phyloP scores from a whole-genome alignment of 495 filamentous ascomycete genomes.

The Haplographium delicatum region DNA sequence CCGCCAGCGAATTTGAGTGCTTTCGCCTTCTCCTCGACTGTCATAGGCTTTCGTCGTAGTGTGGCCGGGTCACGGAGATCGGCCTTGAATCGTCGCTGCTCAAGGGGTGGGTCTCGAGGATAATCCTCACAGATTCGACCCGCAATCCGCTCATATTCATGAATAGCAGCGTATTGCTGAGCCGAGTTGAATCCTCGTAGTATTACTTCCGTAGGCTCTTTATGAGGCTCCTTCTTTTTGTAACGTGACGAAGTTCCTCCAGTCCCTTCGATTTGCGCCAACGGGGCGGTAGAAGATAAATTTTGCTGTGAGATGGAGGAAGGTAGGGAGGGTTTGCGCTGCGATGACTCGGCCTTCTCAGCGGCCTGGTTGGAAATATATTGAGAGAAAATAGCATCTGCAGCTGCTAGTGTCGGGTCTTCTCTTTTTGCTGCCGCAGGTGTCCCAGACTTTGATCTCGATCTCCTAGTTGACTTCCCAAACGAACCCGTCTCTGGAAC shows the following conservation, averaged over 20 bases:
- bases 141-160: slow-evolving; percentile 72
- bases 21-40: slow-evolving; percentile 64
- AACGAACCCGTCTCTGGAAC: slow-evolving; percentile 49
- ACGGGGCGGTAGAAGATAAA: slow-evolving; percentile 1
- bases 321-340: slow-evolving; percentile 21
- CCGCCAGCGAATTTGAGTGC: slow-evolving; percentile 73
- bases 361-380: slow-evolving; percentile 16
- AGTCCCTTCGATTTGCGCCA: slow-evolving; percentile 14
- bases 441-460: slow-evolving; percentile 45
- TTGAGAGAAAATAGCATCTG: slow-evolving; percentile 38
- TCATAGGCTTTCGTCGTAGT: slow-evolving; percentile 50
- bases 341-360: slow-evolving; percentile 10
- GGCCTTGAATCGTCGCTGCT: slow-evolving; percentile 49
- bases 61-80: slow-evolving; percentile 63
- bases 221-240: slow-evolving; percentile 55
- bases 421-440: slow-evolving; percentile 46
- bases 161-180: slow-evolving; percentile 77
- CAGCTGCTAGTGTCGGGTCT: slow-evolving; percentile 49
- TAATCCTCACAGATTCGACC: slow-evolving; percentile 90
- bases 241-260: slow-evolving; percentile 34
- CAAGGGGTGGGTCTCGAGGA: slow-evolving; percentile 58
- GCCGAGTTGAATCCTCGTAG: slow-evolving; percentile 74
- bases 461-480: slow-evolving; percentile 49
- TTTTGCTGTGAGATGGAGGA: slow-evolving; percentile 20
- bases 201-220: slow-evolving; percentile 74